Percentiles rank a stretch among this genome's conserved stretches.
Conservation (phyloP, 2,329 filamentous ascomycete species). For the Cladorrhinum sp. region DNA sequence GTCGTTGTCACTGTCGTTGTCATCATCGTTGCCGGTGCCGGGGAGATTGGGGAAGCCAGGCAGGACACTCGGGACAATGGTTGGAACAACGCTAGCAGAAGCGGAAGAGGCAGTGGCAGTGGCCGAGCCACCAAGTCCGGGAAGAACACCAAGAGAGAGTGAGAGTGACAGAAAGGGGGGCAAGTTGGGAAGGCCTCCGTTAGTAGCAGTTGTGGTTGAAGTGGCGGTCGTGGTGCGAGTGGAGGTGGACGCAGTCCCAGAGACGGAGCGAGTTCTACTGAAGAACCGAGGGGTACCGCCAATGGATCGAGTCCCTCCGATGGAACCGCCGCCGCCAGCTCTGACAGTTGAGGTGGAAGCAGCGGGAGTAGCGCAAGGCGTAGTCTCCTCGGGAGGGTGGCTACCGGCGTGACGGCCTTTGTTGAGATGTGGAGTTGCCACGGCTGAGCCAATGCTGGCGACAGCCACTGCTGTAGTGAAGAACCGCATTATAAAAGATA, state of each 20-base stretch:
- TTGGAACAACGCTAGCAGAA: background rate
- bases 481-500: constrained; percentile 25
- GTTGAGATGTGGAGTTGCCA: constrained; percentile 18
- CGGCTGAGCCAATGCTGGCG: constrained; percentile 19
- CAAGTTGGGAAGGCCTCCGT: background rate
- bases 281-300: no score
- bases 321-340: background rate
- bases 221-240: background rate
- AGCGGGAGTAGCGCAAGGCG: background rate
- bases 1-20: background rate
- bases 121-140: background rate
- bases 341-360: background rate
- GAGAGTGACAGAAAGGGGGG: background rate
- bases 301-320: no score
- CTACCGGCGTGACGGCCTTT: background rate
- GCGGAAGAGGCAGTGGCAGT: background rate
- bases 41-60: background rate
- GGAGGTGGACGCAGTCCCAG: background rate
- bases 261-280: background rate
- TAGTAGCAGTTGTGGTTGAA: background rate
- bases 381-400: background rate
- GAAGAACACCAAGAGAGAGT: background rate
- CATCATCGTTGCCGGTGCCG: background rate
- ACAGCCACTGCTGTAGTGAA: constrained; percentile 23
- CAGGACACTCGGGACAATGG: background rate